Evolutionary conservation across 176 grass and related monocot species (phyloP), one percentile per base, ranked within the genome.

Genomic region (Aegilops tauschii): DNA sequence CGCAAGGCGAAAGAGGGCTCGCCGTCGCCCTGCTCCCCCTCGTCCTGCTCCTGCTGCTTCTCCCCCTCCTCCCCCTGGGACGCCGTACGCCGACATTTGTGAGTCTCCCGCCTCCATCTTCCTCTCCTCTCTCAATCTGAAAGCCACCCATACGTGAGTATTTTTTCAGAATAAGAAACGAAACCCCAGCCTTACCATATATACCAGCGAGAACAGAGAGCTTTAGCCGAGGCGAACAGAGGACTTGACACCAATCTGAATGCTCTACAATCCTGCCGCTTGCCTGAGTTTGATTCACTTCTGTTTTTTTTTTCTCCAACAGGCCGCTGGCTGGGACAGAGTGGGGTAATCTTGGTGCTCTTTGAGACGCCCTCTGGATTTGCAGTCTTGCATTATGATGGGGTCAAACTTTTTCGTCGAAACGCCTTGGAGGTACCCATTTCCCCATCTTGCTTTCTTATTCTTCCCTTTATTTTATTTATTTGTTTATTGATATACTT

Each of bases 291-390:
- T 39, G 18, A 4, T 69, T 37, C 35, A 69, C 29, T 18, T 58
- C 20, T 70, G 47, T 37, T 27, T 17, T 11, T 27, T 34, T 6
- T 1, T 0, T 20, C 8, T 21, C 69, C 35, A 40, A 71, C 78
- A 66, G 80, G 5, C 14, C 3, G n/a, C 0, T 6, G 32, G 80
- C 32, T 82, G 29, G 65, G 80, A 11, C 12, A 69, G 21, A 0
- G 0, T 32, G 64, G 44, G 4, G 25, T 58, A 8, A 70, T 82
- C 12, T 9, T 58, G 80, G 65, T 70, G 8, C 80, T 82, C 13
- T 25, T 54, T 36, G 65, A 82, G 9, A 82, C 44, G 3, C 80
- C 80, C 17, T 69, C 65, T 36, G 65, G 80, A 31, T 82, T 69
- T 23, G 80, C 80, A 0, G 7, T 82, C 6, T 16, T 69, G 12